Evolutionary conservation across 768 basidiomycete species (phyloP), one percentile per base, ranked within the genome.

Genomic region (Collybia sordida): DNA sequence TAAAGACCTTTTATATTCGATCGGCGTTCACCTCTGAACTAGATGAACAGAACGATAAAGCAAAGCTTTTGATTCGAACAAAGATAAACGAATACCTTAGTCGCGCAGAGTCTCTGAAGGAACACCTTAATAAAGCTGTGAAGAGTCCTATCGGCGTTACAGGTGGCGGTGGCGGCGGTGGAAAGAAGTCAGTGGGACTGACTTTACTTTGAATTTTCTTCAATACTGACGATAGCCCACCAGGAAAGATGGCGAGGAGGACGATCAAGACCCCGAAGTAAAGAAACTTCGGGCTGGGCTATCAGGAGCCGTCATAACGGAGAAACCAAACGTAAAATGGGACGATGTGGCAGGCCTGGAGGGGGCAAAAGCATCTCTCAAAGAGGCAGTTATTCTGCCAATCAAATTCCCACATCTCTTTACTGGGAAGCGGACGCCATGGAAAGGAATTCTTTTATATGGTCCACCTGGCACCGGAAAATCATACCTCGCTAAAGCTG

Each of bases 401-500:
- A 98, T 98, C 80, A 98, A 98, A 68, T 98, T 98, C 61, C 97
- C 97, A 1, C 94, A 98, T 69, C 80, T 99, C 23, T 99, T 99
- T 71, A 98, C 95, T 1, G 97, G 96, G 34, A 98, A 98, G 68
- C 87, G 97, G 15, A 98, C 95, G 8, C 96, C 97, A 2, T 98
- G 97, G 97, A 80, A 79, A 42, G 97, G 97, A 6, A 98, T 99
- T 45, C 70, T 99, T 49, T 75, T 99, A 3, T 99, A 99, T 63
- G 97, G 97, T 0, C 97, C 97, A 15, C 97, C 97, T 0, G 97
- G 97, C 2, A 98, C 97, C 8, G 97, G 97, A 12, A 99, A 99
- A 73, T 90, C 87, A 37, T 98, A 87, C 65, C 80, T 99, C 37
- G 97, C 97, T 2, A 99, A 99, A 68, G 97, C 97, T 0, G 97